phyloP scores from a whole-genome alignment of 805 yeast species.

The Trichomonascus vanleenenianus region DNA sequence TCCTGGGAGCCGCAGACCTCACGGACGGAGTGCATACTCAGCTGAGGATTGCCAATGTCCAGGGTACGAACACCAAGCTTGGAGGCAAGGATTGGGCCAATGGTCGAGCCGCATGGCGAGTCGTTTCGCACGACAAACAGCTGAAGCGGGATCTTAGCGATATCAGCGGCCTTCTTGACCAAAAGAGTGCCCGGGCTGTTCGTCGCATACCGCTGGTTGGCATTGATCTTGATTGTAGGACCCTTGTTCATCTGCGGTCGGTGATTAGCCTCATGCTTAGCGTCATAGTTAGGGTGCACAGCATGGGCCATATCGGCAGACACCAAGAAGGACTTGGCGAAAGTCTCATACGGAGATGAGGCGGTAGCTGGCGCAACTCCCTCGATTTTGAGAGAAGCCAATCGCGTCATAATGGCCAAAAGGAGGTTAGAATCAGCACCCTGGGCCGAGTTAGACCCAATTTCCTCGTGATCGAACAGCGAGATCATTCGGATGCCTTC shows the following conservation, averaged over 20 bases:
- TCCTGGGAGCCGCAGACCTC: conserved; percentile 85
- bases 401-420: conserved; percentile 66
- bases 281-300: conserved; percentile 84
- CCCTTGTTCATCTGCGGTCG: conserved; percentile 79
- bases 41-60: conserved; percentile 86
- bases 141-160: conserved; percentile 73
- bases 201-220: conserved; percentile 92
- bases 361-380: conserved; percentile 26
- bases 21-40: conserved; percentile 89
- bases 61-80: conserved; percentile 80
- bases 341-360: conserved; percentile 20
- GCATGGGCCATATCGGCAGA: conserved; percentile 98
- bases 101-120: conserved; percentile 92
- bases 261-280: conserved; percentile 68
- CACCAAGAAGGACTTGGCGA: conserved; percentile 65
- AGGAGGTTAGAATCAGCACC: conserved; percentile 93
- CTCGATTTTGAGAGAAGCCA: conserved; percentile 42
- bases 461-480: conserved; percentile 91
- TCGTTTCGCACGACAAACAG: conserved; percentile 89
- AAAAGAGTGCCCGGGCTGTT: conserved; percentile 84
- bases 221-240: conserved; percentile 88
- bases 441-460: conserved; percentile 90
- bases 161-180: conserved; percentile 61
- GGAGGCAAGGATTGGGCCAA: conserved; percentile 88
- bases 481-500: conserved; percentile 65